Evolutionary conservation across 2,329 filamentous ascomycete species (phyloP).

Genomic region (Tolypocladium amazonense): DNA sequence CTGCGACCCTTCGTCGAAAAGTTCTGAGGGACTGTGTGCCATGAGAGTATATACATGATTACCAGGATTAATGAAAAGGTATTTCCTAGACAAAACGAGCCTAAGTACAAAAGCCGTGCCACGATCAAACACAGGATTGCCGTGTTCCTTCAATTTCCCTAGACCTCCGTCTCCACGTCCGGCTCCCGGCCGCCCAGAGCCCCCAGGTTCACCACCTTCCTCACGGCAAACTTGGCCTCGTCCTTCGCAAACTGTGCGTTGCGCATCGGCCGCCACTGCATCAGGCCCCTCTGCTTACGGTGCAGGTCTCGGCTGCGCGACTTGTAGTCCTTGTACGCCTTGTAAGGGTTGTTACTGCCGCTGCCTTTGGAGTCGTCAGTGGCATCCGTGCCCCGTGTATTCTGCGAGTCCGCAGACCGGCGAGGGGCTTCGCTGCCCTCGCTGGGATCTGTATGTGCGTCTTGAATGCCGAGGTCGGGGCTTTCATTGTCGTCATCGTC

Average conservation of each 20-base stretch:
- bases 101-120: background rate
- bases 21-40: conserved; percentile 39
- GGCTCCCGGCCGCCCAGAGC: conserved; percentile 74
- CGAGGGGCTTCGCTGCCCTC: conserved; percentile 16
- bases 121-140: too few relatives aligned
- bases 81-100: background rate
- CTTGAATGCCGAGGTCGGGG: conserved; percentile 49
- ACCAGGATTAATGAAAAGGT: background rate
- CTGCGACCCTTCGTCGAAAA: conserved; percentile 75
- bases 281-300: conserved; percentile 77
- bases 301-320: conserved; percentile 64
- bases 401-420: conserved; percentile 29
- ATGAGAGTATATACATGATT: too few relatives aligned
- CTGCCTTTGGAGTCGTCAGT: conserved; percentile 19
- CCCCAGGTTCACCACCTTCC: conserved; percentile 66
- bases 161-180: conserved; percentile 72
- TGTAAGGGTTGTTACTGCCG: conserved; percentile 41
- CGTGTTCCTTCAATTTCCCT: conserved; percentile 3
- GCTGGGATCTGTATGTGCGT: conserved; percentile 30
- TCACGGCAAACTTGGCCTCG: conserved; percentile 68
- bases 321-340: conserved; percentile 52
- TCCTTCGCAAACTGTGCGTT: conserved; percentile 82
- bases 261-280: conserved; percentile 90
- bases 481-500: conserved; percentile 19
- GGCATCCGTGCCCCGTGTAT: conserved; percentile 17